Evolutionary conservation across 2,329 filamentous ascomycete genomes (phyloP), one percentile per base, ranked within the genome.

Genomic region (Capronia coronata): DNA sequence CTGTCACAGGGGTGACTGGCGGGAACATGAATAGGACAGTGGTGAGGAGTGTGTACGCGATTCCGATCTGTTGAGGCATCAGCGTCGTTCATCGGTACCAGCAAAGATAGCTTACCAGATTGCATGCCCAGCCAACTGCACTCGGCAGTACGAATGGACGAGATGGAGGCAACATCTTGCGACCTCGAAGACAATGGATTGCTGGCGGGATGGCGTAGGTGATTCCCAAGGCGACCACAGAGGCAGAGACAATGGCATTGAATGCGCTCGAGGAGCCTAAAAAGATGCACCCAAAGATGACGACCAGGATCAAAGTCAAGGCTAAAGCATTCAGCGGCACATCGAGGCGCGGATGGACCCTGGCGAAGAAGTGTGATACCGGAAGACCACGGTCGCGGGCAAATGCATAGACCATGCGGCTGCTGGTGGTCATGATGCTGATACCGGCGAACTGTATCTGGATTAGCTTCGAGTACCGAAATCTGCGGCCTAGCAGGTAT

Each of bases 11-110:
- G 2, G 82, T 62, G 6, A 74, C 75, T 0, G 85, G 84, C 2
- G 85, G 85, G 66, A 88, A 87, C 16, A 87, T 74, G 67, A 88
- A 88, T 0, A 89, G 72, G 1, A 87, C 79, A 0, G 83, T 87
- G 0, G 84, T 88, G n/a, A 88, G 64, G 10, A 79, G 68, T 1
- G 83, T 78, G 67, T 84, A 89, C 0, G 70, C 69, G 40, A 89
- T 72, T 3, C 84, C 83, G 22, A 78, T 40, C 58, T 60, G 48
- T 22, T 10, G 19, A n/a, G 49, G 61, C 25, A 61, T 51, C 43
- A 42, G 23, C 22, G 16, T 18, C 29, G 21, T 11, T 10, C 29
- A 9, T 18, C 7, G 13, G 23, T 25, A 14, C 6, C 27, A 9
- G 18, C 22, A 32, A 19, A 41, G 5, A 10, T 14, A 19, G 57